These are phyloP conservation scores for Porcisia hertigi DNA, from an alignment of 208 protist species.

Conservation along the genomic window DNA sequence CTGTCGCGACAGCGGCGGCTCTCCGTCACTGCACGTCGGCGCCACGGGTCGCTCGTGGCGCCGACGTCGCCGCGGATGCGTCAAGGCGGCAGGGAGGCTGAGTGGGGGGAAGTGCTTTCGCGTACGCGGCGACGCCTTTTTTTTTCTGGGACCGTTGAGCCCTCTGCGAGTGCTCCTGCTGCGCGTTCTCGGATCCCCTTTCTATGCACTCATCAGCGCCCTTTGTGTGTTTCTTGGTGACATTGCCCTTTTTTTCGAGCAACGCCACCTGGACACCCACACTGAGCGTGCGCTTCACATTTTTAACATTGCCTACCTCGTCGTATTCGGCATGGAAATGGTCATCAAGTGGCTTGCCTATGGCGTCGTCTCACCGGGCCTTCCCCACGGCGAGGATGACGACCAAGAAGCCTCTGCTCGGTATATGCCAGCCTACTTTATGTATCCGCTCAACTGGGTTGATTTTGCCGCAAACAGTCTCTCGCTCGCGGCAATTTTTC, in stretches of 20 bases:
- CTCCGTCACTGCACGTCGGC: neutral
- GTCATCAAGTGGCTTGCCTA: conserved; percentile 54
- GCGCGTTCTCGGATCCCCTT: conserved; percentile 35
- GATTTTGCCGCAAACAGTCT: conserved; percentile 51
- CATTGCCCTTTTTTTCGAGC: conserved; percentile 64
- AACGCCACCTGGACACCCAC: conserved; percentile 7
- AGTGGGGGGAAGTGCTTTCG: neutral
- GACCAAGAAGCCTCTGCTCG: neutral
- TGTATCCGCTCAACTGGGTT: conserved; percentile 46
- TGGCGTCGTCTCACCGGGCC: conserved; percentile 23
- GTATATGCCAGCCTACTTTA: conserved; percentile 40
- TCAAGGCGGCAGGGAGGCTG: neutral
- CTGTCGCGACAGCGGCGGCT: neutral
- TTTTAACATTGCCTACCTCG: conserved; percentile 50
- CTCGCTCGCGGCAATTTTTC: conserved; percentile 44
- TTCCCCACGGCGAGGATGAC: neutral
- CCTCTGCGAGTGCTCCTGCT: conserved; percentile 31
- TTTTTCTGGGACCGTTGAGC: conserved; percentile 26
- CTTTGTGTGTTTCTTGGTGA: conserved; percentile 41
- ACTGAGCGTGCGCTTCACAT: conserved; percentile 15
- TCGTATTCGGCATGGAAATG: conserved; percentile 64
- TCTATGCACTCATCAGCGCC: conserved; percentile 38
- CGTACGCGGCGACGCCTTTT: conserved; percentile 16
- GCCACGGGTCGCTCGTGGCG: neutral
- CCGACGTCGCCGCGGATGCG: neutral